phyloP scores from a whole-genome alignment of 495 filamentous ascomycete genomes.

The Aspergillus bertholletiae region DNA sequence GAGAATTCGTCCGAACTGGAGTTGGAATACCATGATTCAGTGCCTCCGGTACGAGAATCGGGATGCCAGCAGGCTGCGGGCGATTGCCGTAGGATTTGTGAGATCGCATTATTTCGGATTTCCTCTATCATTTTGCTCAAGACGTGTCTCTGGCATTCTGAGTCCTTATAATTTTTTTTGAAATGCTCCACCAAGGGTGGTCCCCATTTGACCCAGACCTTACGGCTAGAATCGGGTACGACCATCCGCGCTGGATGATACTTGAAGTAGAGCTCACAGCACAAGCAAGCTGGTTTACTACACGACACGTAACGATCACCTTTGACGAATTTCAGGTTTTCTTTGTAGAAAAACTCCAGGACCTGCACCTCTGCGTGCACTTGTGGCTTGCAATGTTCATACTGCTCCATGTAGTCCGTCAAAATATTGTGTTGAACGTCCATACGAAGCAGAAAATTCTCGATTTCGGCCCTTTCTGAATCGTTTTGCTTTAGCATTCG shows the following conservation, averaged over 20 bases:
- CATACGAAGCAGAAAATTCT: conserved; percentile 4
- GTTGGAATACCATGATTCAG: not conserved
- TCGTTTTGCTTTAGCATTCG: conserved; percentile 7
- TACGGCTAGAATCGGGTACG: conserved; percentile 18
- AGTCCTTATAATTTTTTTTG: conserved; percentile 4
- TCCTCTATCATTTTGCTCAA: conserved; percentile 20
- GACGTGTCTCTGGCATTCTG: conserved; percentile 12
- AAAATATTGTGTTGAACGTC: not conserved
- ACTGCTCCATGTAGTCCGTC: conserved; percentile 5
- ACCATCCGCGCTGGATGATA: no score
- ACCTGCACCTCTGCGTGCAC: conserved; percentile 23
- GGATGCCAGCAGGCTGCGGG: conserved; percentile 18
- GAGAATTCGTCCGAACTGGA: not conserved
- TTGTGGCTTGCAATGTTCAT: conserved; percentile 11
- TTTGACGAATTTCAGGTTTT: conserved; percentile 13
- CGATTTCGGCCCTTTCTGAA: conserved; percentile 2
- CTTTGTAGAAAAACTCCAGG: conserved; percentile 20
- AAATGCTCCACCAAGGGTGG: conserved; percentile 11
- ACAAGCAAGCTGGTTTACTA: conserved; percentile 28
- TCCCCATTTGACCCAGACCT: conserved; percentile 22
- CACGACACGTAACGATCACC: conserved; percentile 23
- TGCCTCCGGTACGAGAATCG: conserved; percentile 13
- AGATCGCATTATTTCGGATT: no score
- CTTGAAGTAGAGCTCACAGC: no score
- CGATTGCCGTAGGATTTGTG: conserved; percentile 16